Evolutionary conservation across 2,329 filamentous ascomycete genomes (phyloP).

Genomic region (Microsporum ferrugineum): DNA sequence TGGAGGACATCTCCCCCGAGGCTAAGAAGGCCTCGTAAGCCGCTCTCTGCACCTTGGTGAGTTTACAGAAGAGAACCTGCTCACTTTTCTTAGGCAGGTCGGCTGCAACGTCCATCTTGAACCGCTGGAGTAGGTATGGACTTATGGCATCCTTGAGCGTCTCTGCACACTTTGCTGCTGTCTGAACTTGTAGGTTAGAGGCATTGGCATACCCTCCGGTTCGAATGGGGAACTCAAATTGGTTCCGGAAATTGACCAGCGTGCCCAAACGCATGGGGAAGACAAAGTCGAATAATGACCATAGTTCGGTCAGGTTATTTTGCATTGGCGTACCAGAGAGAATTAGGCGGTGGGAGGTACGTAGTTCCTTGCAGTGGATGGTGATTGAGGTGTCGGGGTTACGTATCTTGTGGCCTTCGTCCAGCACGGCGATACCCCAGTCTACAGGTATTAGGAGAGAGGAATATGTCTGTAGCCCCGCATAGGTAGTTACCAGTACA

Average conservation of each 20-base stretch:
- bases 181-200: constrained; percentile 86
- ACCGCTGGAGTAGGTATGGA: constrained; percentile 80
- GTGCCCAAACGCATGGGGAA: constrained; percentile 93
- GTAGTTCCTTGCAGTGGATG: constrained; percentile 85
- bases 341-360: constrained; percentile 81
- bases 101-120: constrained; percentile 87
- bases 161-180: constrained; percentile 85
- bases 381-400: constrained; percentile 94
- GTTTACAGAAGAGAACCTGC: constrained; percentile 88
- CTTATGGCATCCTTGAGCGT: constrained; percentile 88
- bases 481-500: constrained; percentile 90
- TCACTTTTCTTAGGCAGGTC: constrained; percentile 94
- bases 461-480: constrained; percentile 85
- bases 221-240: constrained; percentile 89
- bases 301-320: constrained; percentile 88
- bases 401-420: constrained; percentile 96
- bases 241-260: constrained; percentile 74
- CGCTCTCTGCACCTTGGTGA: constrained; percentile 66
- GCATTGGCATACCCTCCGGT: constrained; percentile 92
- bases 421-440: constrained; percentile 89
- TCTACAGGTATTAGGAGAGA: constrained; percentile 69
- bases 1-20: constrained; percentile 76
- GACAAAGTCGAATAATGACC: constrained; percentile 96
- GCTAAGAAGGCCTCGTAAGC: constrained; percentile 71
- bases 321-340: constrained; percentile 95